A percentile compares a stretch with the other conserved stretches of the same genome.
phyloP scores from a whole-genome alignment of 352 stramenopile genomes.

The Globisporangium paddicum region DNA sequence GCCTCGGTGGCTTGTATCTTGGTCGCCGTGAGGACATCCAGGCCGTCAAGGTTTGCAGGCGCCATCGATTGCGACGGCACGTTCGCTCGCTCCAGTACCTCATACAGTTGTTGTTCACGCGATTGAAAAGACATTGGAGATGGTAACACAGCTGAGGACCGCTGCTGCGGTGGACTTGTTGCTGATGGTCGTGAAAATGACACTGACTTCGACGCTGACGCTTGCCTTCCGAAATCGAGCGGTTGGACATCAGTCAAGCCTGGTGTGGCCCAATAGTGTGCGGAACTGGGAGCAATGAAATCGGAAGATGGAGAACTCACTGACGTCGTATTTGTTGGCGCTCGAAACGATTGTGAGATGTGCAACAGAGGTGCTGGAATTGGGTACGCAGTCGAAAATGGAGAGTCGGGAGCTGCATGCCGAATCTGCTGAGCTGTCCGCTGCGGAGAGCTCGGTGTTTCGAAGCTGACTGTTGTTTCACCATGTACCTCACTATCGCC shows the following conservation, averaged over 20 bases:
- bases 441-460: background rate
- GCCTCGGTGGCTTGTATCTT: slow-evolving; percentile 60
- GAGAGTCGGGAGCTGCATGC: background rate
- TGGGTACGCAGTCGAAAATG: background rate
- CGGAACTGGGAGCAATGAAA: background rate
- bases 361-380: background rate
- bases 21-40: slow-evolving; percentile 42
- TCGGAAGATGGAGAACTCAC: background rate
- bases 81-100: slow-evolving; percentile 14
- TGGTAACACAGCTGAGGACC: background rate
- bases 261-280: background rate
- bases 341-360: background rate
- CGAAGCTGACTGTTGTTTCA: background rate
- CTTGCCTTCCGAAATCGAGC: background rate
- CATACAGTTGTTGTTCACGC: background rate
- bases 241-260: background rate
- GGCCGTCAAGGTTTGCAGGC: slow-evolving; percentile 44
- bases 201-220: background rate
- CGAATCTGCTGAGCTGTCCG: background rate
- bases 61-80: slow-evolving; percentile 25
- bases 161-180: background rate
- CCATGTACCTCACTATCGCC: background rate
- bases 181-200: background rate
- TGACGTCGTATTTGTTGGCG: background rate
- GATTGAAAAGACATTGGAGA: background rate